Evolutionary conservation across 1,284 basidiomycete genomes (phyloP), one percentile per base, ranked within the genome.

Genomic region (Calocybe gambosa): DNA sequence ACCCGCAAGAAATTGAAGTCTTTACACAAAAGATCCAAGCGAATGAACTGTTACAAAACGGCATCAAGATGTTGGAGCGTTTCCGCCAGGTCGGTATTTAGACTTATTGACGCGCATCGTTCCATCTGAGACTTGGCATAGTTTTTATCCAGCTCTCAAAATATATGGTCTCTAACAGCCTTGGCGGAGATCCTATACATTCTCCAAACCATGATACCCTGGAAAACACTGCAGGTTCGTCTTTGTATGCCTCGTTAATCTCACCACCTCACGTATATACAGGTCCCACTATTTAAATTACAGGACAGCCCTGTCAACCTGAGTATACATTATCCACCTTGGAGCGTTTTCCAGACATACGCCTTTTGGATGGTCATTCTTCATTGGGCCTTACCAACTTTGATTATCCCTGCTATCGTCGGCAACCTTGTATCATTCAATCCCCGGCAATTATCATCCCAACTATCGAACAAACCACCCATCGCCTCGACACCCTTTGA

Each of bases 381-480:
- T 16, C 73, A 80, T 51, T 84, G 81, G 82, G 66, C 68, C 25
- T 56, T 80, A 39, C 81, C 80, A 2, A 68, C 78, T 10, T 47
- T 84, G 31, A 46, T 83, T 35, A 52, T 80, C n/a, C 81, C 81
- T 16, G 59, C 65, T 15, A 49, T 82, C 18, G 56, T 76, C 23
- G 81, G 80, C 1, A 70, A 67, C 33, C 52, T 84, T 28, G 73
- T 84, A 51, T 80, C 80, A 5, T 84, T 84, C 64, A 70, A 67
- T 41, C 77, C 77, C 1, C 58, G 57, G 25, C 13, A 8, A 31
- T 31, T 12, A 8, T 31, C 29, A 12, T n/a, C 13, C 3, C 29
- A 31, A 3, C 29, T 12, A 39, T 18, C 58, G 2, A 39, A 55
- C 16, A 38, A 47, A 20, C 34, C 48, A 26, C 42, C 58, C 47